phyloP scores from a whole-genome alignment of 495 filamentous ascomycete genomes.

The Poronia punctata region DNA sequence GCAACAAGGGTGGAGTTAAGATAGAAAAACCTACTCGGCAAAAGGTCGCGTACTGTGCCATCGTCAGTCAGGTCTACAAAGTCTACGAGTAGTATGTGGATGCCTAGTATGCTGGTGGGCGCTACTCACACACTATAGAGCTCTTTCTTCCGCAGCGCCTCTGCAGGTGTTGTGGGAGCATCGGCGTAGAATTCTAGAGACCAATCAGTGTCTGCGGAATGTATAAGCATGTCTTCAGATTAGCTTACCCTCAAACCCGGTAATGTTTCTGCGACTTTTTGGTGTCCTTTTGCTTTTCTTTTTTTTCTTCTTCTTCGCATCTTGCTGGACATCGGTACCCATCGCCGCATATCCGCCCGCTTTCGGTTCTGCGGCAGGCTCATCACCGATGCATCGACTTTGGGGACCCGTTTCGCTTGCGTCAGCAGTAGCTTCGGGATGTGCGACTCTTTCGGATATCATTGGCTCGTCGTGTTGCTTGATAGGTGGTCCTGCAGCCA shows the following conservation, averaged over 20 bases:
- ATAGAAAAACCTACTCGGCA: constrained; percentile 27
- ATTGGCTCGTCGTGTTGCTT: constrained; percentile 7
- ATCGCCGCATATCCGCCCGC: neutral
- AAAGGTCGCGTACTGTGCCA: constrained; percentile 26
- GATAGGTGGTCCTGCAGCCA: constrained; percentile 7
- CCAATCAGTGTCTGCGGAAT: constrained; percentile 5
- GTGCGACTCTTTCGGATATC: neutral
- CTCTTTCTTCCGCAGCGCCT: constrained; percentile 51
- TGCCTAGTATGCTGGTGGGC: no score
- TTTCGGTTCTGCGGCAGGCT: neutral
- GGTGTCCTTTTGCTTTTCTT: constrained; percentile 24
- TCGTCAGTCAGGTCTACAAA: constrained; percentile 14
- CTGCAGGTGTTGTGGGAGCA: constrained; percentile 62
- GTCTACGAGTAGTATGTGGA: no score
- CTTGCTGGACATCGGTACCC: neutral
- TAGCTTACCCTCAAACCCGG: constrained; percentile 39
- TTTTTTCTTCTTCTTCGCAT: constrained; percentile 18
- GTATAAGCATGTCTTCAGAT: neutral
- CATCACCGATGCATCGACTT: no score
- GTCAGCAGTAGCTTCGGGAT: constrained; percentile 4
- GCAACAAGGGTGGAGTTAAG: no score
- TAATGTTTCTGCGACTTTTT: constrained; percentile 26
- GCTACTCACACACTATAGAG: constrained; percentile 48
- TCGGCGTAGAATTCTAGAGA: constrained; percentile 65
- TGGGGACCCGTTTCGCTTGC: no score